Evolutionary conservation across 495 filamentous ascomycete species (phyloP), one percentile per base, ranked within the genome.

Genomic region (Tuber microsphaerosporum): DNA sequence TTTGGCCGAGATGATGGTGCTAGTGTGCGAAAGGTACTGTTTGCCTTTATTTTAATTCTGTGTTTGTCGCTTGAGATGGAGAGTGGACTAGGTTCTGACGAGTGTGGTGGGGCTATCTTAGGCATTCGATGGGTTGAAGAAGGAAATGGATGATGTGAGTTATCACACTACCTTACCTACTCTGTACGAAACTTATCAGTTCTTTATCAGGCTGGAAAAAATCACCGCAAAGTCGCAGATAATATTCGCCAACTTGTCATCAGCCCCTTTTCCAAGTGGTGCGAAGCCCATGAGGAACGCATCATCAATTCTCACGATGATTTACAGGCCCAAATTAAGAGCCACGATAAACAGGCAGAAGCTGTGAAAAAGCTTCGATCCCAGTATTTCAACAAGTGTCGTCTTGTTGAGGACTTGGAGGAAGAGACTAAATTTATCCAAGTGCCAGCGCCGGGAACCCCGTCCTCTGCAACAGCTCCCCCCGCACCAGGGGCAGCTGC

Each of bases 381-480:
- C 81, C 89, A 91, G 77, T 99, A 99, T 84, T 99, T 97, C 88
- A 98, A 97, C 86, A 98, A 97, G 85, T 99, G 95, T 81, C 92
- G 95, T 69, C 88, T 97, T 68, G 90, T 97, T 10, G 95, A 99
- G 84, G 95, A 99, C 82, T 84, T 97, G 73, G 96, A 98, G 81
- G 95, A 99, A 84, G 95, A 99, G 87, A 97, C 97, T 82, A 97
- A 98, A 84, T 89, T 99, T 44, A 97, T 98, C 83, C 93, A 97
- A 82, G 93, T 92, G 76, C 93, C 94, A 2, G 85, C 86, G 75
- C 76, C 83, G 6, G 79, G 81, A 70, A 71, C 76, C n/a, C 81
- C 81, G 37, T 74, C 73, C 17, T 65, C 81, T 4, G 61, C 77
- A 31, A 76, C 75, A n/a, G 22, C 26, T 19, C 76, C 19, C 31